Percentiles rank a stretch among this genome's conserved stretches.
These are phyloP conservation scores for Heliamphora pulchella DNA, from an alignment of 179 eudicot species.

Conservation along the genomic window DNA sequence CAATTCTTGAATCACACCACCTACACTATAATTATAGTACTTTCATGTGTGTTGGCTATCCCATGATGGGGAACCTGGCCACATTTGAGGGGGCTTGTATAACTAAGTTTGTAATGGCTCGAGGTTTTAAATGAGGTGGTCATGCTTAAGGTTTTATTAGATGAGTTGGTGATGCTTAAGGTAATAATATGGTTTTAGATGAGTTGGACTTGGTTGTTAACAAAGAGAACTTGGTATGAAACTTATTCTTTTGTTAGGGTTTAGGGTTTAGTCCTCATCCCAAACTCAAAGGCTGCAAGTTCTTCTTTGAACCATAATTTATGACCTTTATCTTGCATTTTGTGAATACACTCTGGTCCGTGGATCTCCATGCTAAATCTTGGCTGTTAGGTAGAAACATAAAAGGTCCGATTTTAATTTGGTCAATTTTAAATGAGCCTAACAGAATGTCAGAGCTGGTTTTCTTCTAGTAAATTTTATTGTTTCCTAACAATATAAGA, in stretches of 20 bases:
- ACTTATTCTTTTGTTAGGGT: neutral
- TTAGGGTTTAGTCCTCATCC: neutral
- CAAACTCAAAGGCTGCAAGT: neutral
- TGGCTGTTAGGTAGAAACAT: neutral
- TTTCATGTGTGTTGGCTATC: neutral
- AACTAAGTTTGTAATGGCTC: neutral
- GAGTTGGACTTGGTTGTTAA: neutral
- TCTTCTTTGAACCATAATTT: neutral
- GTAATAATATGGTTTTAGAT: too few relatives aligned
- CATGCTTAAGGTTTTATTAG: too few relatives aligned
- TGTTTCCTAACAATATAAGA: neutral
- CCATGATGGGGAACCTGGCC: neutral
- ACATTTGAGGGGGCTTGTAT: neutral
- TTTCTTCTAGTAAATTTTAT: neutral
- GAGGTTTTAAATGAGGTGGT: neutral
- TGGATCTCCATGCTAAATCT: neutral
- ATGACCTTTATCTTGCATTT: neutral
- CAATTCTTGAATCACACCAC: neutral
- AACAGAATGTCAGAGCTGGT: neutral
- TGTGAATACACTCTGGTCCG: neutral
- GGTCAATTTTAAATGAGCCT: neutral
- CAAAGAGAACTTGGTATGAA: neutral
- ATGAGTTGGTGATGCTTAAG: too few relatives aligned
- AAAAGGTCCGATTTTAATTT: neutral
- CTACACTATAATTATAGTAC: neutral